Base-by-base conservation (phyloP, 371 early-diverging fungal genomes). In the Syncephalastrum racemosum region DNA sequence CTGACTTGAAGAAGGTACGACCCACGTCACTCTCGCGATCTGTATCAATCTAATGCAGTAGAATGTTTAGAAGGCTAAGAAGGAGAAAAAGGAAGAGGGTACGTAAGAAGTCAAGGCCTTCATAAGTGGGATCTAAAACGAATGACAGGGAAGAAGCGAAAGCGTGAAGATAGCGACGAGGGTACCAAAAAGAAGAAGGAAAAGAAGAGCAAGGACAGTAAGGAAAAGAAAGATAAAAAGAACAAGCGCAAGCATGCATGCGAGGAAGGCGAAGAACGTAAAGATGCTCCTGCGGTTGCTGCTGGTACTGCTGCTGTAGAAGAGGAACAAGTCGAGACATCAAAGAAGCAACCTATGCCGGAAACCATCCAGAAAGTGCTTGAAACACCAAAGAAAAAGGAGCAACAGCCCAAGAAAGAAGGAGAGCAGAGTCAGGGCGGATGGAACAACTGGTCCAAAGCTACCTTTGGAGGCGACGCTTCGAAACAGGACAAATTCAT, bases 361-460 rank as follows among this genome's bases (percentile, higher is more conserved):
- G 23, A 24, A 7, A 39, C 39, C 4, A 39, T 19, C 12, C 20
- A 18, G 50, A 56, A 23, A 4, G 16, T n/a, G 50, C 20, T 41
- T 3, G 23, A 49, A 16, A 40, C 49, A 27, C 19, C 47, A 41
- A 49, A 50, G 50, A 31, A 10, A 24, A 18, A 14, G 18, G 40
- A 24, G 3, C 6, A 58, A 19, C 24, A 19, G 20, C 7, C 18
- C 15, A 27, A 50, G 16, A 19, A 60, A 15, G 36, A 54, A 15
- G 14, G n/a, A 39, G 3, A 50, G 20, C 14, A 53, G n/a, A n/a
- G 24, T 12, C 52, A 42, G n/a, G 60, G 59, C 22, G 67, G 75
- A 19, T 80, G 81, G 81, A 80, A 80, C 52, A 63, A 77, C 54
- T 80, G 81, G 81, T 57, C 60, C 23, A 71, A 75, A 23, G 81